A percentile compares a stretch with the other conserved stretches of the same genome.
Conservation (phyloP, 2,329 filamentous ascomycete genomes). For the Leptoxyphium fumago region DNA sequence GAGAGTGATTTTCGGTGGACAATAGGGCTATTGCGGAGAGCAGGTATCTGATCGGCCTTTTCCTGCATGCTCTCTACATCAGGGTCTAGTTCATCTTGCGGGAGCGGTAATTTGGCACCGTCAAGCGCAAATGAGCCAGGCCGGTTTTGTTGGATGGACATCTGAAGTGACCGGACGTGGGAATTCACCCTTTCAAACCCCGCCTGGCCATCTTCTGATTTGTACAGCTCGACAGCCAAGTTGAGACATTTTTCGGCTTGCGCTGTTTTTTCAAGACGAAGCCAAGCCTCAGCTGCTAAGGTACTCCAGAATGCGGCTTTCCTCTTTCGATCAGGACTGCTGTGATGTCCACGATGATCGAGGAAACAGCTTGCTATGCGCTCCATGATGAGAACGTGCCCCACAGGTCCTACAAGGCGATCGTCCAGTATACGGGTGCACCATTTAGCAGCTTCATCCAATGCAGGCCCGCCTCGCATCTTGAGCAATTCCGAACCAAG, state of each 20-base stretch:
- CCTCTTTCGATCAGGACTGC: slow-evolving; percentile 56
- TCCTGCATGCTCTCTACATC: slow-evolving; percentile 18
- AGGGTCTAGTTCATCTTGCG: slow-evolving; percentile 8
- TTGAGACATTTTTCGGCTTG: slow-evolving; percentile 68
- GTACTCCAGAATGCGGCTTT: slow-evolving; percentile 87
- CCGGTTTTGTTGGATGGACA: slow-evolving; percentile 38
- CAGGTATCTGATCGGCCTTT: not conserved
- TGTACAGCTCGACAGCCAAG: slow-evolving; percentile 45
- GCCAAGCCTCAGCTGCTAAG: slow-evolving; percentile 71
- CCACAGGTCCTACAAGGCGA: slow-evolving; percentile 57
- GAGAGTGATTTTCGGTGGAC: slow-evolving; percentile 30
- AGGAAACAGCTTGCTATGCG: slow-evolving; percentile 73
- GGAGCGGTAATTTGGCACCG: slow-evolving; percentile 25
- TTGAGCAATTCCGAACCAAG: slow-evolving; percentile 71
- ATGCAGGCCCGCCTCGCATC: slow-evolving; percentile 60
- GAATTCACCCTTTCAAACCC: slow-evolving; percentile 37
- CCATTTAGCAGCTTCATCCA: slow-evolving; percentile 82
- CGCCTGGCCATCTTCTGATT: slow-evolving; percentile 22
- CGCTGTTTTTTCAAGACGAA: slow-evolving; percentile 57
- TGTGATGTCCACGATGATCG: slow-evolving; percentile 51
- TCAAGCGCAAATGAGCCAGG: slow-evolving; percentile 21
- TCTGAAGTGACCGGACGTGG: slow-evolving; percentile 55
- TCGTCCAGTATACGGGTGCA: slow-evolving; percentile 66
- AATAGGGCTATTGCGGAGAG: slow-evolving; percentile 20
- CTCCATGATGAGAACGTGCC: slow-evolving; percentile 73